Conservation (phyloP, 2,329 filamentous ascomycete genomes). For the Fusarium albosuccineum region DNA sequence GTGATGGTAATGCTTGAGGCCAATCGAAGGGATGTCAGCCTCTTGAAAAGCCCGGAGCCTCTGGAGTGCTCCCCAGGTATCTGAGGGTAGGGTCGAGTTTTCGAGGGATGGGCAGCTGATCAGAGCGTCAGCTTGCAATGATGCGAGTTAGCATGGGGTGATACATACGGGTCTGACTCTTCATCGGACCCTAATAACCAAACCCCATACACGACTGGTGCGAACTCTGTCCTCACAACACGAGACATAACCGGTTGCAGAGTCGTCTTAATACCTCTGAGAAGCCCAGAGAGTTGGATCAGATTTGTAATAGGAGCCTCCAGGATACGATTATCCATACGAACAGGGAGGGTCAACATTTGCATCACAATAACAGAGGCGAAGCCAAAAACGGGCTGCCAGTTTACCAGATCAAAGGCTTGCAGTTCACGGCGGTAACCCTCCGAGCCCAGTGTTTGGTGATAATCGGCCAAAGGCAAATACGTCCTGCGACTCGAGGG, state of each 20-base stretch:
- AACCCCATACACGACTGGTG: constrained; percentile 40
- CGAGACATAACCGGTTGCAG: constrained; percentile 31
- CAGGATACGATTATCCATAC: constrained; percentile 30
- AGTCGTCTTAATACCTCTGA: constrained; percentile 41
- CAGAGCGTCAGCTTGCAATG: constrained; percentile 1
- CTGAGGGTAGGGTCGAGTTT: constrained; percentile 33
- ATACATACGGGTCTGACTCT: constrained; percentile 19
- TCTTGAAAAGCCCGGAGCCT: constrained; percentile 41
- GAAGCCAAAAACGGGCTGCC: constrained; percentile 56
- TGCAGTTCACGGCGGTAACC: constrained; percentile 44
- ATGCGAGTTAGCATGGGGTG: no score
- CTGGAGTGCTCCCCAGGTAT: constrained; percentile 39
- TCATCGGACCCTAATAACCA: constrained; percentile 30
- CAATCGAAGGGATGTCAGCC: constrained; percentile 36
- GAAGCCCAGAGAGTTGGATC: constrained; percentile 37
- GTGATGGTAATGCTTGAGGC: constrained; percentile 34
- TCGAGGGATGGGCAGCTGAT: constrained; percentile 36
- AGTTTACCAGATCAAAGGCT: constrained; percentile 33
- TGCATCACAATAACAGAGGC: constrained; percentile 54
- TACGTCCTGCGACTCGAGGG: constrained; percentile 43
- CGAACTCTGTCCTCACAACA: constrained; percentile 42
- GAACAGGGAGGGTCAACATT: constrained; percentile 43
- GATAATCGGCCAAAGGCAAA: constrained; percentile 45
- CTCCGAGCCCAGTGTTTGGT: constrained; percentile 49
- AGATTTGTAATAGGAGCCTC: constrained; percentile 39